Evolutionary conservation across 2,329 filamentous ascomycete genomes (phyloP).

Genomic region (Aureobasidium vineae): DNA sequence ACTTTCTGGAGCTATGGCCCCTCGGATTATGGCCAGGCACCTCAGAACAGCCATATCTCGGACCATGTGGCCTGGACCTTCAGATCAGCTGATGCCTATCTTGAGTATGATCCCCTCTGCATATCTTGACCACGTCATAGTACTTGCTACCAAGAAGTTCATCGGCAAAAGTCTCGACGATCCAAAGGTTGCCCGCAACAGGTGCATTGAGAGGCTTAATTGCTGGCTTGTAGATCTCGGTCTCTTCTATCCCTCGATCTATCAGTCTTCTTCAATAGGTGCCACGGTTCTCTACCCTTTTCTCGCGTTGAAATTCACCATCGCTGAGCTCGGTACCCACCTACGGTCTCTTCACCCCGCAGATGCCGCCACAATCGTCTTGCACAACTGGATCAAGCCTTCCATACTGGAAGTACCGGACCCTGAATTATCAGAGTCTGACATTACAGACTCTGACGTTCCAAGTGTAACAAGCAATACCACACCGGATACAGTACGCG

Average conservation of each 20-base stretch:
- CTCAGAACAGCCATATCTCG: not conserved
- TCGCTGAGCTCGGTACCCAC: not conserved
- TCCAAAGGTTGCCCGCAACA: not conserved
- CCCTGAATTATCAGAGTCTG: not conserved
- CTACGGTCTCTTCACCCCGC: not conserved
- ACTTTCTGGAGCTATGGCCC: not conserved
- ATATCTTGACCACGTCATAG: not conserved
- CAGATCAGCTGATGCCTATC: not conserved
- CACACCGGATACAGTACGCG: not conserved
- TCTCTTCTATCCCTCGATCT: not conserved
- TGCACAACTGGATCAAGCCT: slow-evolving; percentile 19
- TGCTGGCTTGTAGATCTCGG: not conserved
- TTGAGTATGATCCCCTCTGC: not conserved
- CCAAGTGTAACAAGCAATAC: not conserved
- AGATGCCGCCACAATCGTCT: slow-evolving; percentile 7
- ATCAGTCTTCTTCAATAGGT: not conserved
- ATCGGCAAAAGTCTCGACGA: not conserved
- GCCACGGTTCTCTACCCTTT: not conserved
- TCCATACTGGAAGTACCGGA: slow-evolving; percentile 28
- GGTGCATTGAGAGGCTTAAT: not conserved
- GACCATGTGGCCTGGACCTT: not conserved
- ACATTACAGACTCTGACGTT: not conserved
- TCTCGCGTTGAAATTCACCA: not conserved
- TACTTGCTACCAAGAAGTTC: not conserved
- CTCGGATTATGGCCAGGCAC: not conserved